phyloP scores from a whole-genome alignment of 2,329 filamentous ascomycete genomes.

The Plenodomus tracheiphilus region DNA sequence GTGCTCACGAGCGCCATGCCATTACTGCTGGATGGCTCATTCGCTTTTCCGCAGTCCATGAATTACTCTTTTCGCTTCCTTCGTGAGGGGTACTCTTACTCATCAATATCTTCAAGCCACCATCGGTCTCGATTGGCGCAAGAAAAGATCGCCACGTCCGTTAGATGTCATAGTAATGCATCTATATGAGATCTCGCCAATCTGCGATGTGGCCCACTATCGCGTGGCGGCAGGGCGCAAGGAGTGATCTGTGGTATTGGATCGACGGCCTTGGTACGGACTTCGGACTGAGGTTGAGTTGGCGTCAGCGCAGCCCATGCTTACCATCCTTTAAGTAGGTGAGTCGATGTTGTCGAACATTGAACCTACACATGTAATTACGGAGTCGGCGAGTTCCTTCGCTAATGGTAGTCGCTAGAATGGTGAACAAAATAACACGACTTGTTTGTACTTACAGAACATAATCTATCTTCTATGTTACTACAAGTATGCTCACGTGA shows the following conservation, averaged over 20 bases:
- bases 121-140: not conserved
- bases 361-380: too few species aligned
- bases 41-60: not conserved
- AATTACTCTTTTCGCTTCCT: not conserved
- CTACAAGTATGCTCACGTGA: too few species aligned
- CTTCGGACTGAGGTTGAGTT: not conserved
- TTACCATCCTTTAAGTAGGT: too few species aligned
- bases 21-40: not conserved
- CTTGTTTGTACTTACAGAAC: too few species aligned
- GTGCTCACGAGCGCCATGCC: not conserved
- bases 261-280: not conserved
- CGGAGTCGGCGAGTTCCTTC: too few species aligned
- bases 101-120: not conserved
- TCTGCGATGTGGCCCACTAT: not conserved
- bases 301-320: too few species aligned
- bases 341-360: too few species aligned
- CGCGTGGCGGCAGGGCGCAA: not conserved
- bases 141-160: not conserved
- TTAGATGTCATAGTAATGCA: not conserved
- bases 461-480: too few species aligned
- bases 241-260: not conserved
- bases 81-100: not conserved
- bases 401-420: too few species aligned
- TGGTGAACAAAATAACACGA: too few species aligned
- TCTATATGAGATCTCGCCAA: not conserved